phyloP scores from a whole-genome alignment of 176 grass and related monocot genomes.

The Melocanna baccifera region DNA sequence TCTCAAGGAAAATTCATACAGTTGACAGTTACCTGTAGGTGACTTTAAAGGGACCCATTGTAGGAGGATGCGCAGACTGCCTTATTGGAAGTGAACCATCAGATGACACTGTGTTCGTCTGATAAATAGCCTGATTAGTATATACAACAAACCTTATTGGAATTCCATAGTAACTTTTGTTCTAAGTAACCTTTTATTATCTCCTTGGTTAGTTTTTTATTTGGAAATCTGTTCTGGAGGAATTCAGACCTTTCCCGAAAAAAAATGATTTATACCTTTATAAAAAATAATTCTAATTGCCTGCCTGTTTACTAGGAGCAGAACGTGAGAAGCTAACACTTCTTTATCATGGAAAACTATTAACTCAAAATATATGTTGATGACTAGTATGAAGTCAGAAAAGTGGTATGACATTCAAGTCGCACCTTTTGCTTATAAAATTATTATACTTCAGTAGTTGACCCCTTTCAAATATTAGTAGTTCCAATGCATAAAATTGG shows the following conservation, averaged over 20 bases:
- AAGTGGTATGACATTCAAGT: not conserved
- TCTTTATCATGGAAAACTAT: not conserved
- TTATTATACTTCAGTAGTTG: not conserved
- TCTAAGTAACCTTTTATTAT: conserved; percentile 5
- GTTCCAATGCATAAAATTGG: conserved; percentile 9
- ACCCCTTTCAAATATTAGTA: not conserved
- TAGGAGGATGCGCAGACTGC: conserved; percentile 46
- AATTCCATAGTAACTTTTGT: conserved; percentile 12
- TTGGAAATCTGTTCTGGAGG: conserved; percentile 1
- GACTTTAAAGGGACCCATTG: conserved; percentile 66
- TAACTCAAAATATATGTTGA: not conserved
- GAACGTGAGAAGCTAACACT: not conserved
- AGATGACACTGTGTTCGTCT: conserved; percentile 44
- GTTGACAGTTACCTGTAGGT: conserved; percentile 71
- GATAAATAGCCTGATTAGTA: conserved; percentile 46
- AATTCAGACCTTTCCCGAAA: not conserved
- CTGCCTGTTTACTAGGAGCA: not conserved
- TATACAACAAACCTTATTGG: not conserved
- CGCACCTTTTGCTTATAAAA: not conserved
- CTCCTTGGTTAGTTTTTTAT: conserved; percentile 1
- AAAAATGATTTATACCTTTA: not conserved
- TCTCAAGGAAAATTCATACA: conserved; percentile 20
- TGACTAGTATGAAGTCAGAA: not conserved
- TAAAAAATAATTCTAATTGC: not conserved
- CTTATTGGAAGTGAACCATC: conserved; percentile 46